Conservation (phyloP, 176 grass and related monocot genomes). For the Alopecurus myosuroides region DNA sequence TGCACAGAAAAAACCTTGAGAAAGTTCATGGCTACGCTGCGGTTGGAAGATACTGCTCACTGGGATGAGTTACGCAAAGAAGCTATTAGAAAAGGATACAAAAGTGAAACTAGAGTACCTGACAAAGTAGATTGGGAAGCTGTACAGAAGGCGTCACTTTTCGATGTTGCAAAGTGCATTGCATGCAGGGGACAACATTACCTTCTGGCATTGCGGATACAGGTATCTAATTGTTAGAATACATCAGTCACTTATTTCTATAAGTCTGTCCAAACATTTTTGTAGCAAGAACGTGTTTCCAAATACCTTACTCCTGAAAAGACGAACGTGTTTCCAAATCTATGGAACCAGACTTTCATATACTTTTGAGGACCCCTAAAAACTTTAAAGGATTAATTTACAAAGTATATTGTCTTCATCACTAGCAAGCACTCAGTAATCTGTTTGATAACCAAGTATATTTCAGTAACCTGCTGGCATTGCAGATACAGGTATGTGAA, state of each 20-base stretch:
- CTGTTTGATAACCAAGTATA: neutral
- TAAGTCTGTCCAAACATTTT: neutral
- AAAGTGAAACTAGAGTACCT: neutral
- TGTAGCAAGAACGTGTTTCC: constrained; percentile 7
- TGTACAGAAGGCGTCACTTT: constrained; percentile 8
- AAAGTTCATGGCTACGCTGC: constrained; percentile 25
- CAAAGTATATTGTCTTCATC: neutral
- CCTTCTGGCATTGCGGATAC: constrained; percentile 36
- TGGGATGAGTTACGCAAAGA: constrained; percentile 39
- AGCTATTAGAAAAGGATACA: constrained; percentile 30
- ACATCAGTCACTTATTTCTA: neutral
- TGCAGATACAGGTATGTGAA: neutral
- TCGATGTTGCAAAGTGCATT: constrained; percentile 28
- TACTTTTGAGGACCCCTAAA: neutral
- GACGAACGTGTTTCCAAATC: neutral
- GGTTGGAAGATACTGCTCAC: constrained; percentile 9
- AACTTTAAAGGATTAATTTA: neutral
- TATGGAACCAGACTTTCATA: neutral
- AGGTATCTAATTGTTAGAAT: constrained; percentile 9
- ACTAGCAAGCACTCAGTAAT: neutral
- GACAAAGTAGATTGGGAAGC: constrained; percentile 40
- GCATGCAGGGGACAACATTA: constrained; percentile 42
- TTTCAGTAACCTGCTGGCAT: neutral
- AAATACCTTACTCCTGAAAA: constrained; percentile 15
- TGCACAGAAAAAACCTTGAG: constrained; percentile 6